Evolutionary conservation across 352 stramenopile genomes (phyloP).

Genomic region (Pythium sp.): DNA sequence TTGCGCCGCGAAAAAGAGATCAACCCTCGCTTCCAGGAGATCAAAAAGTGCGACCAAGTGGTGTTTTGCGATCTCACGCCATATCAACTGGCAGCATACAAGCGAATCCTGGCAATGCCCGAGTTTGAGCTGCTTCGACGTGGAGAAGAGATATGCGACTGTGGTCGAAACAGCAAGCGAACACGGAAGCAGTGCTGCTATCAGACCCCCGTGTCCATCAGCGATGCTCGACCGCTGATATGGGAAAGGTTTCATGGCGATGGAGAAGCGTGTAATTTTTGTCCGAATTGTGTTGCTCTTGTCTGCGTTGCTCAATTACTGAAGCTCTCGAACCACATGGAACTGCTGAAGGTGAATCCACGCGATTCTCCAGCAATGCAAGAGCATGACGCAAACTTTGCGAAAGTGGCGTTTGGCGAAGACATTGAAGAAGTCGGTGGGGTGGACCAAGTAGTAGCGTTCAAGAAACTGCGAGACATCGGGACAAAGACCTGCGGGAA

Average conservation of each 20-base stretch:
- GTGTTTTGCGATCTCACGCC: slow-evolving; percentile 79
- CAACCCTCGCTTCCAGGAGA: slow-evolving; percentile 63
- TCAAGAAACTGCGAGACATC: slow-evolving; percentile 53
- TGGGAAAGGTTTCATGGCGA: slow-evolving; percentile 65
- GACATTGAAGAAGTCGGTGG: slow-evolving; percentile 56
- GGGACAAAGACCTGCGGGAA: slow-evolving; percentile 77
- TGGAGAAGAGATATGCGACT: slow-evolving; percentile 68
- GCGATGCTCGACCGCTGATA: slow-evolving; percentile 29
- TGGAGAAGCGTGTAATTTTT: slow-evolving; percentile 46
- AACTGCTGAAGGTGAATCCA: slow-evolving; percentile 74
- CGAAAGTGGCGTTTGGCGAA: slow-evolving; percentile 48
- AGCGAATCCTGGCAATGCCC: slow-evolving; percentile 65
- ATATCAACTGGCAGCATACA: slow-evolving; percentile 65
- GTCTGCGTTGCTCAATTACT: slow-evolving; percentile 70
- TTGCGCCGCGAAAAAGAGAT: slow-evolving; percentile 71
- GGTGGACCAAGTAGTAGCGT: slow-evolving; percentile 53
- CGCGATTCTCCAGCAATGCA: slow-evolving; percentile 49
- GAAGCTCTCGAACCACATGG: slow-evolving; percentile 80
- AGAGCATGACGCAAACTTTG: slow-evolving; percentile 53
- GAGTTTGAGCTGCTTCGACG: slow-evolving; percentile 67
- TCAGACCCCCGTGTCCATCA: slow-evolving; percentile 29
- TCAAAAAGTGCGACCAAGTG: slow-evolving; percentile 77
- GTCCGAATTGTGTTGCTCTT: slow-evolving; percentile 73
- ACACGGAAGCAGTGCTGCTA: slow-evolving; percentile 71
- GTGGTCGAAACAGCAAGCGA: slow-evolving; percentile 47